Percentiles rank a stretch among this genome's conserved stretches.
phyloP scores from a whole-genome alignment of 2,329 filamentous ascomycete genomes.

The Grosmannia huntii region DNA sequence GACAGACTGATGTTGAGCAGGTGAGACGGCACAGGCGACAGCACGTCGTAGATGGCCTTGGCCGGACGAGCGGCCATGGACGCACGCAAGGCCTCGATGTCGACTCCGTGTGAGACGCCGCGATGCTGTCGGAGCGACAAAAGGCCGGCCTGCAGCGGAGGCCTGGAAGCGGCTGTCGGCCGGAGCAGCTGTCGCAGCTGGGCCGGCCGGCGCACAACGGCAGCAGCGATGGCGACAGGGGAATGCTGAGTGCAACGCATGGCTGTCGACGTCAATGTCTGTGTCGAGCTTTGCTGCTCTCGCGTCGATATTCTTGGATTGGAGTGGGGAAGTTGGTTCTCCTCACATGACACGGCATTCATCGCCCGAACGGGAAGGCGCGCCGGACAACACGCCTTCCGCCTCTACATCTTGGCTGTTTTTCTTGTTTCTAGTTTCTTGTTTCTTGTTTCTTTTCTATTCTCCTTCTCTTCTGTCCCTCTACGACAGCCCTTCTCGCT shows the following conservation, averaged over 20 bases:
- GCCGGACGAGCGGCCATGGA: conserved; percentile 10
- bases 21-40: conserved; percentile 47
- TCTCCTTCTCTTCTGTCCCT: too few relatives aligned
- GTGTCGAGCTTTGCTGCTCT: not conserved
- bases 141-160: not conserved
- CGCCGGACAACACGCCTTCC: not conserved
- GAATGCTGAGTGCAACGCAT: not conserved
- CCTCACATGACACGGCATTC: not conserved
- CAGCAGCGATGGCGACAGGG: not conserved
- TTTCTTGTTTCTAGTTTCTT: too few relatives aligned
- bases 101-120: not conserved
- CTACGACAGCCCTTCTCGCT: conserved; percentile 4
- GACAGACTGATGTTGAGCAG: conserved; percentile 50
- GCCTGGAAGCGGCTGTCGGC: not conserved
- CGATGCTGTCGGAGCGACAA: not conserved
- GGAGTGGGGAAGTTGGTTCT: not conserved
- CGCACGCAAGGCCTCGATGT: conserved; percentile 7
- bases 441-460: too few relatives aligned
- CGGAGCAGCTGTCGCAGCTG: not conserved
- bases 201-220: too few relatives aligned
- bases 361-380: not conserved
- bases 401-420: not conserved
- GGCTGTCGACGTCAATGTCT: not conserved
- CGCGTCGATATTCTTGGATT: not conserved
- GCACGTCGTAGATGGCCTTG: conserved; percentile 28